Percentiles rank a stretch among this genome's conserved stretches.
phyloP scores from a whole-genome alignment of 2,329 filamentous ascomycete species.

The Penicillium sp. region DNA sequence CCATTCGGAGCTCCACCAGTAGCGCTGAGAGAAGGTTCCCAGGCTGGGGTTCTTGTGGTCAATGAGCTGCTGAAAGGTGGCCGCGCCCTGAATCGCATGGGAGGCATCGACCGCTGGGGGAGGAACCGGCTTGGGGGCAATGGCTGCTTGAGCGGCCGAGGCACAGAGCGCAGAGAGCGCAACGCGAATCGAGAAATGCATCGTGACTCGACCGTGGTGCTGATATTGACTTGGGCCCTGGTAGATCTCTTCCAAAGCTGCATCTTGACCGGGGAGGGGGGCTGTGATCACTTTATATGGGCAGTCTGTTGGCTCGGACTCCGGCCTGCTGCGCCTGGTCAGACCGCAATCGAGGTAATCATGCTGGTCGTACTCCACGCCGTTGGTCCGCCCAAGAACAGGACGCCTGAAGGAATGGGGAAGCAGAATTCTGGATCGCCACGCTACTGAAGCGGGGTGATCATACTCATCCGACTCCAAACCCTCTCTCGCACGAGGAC shows the following conservation, averaged over 20 bases:
- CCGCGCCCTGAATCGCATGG: conserved; percentile 2
- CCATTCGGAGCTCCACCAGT: conserved; percentile 47
- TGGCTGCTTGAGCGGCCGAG: conserved; percentile 6
- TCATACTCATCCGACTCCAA: background rate
- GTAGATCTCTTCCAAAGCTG: background rate
- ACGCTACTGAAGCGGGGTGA: background rate
- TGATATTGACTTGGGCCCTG: background rate
- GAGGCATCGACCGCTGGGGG: conserved; percentile 5
- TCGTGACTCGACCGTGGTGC: background rate
- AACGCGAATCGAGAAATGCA: conserved; percentile 8
- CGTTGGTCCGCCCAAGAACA: background rate
- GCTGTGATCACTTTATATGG: conserved; percentile 1
- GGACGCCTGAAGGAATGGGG: background rate
- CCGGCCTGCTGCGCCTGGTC: no score
- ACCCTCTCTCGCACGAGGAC: background rate
- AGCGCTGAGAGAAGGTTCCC: conserved; percentile 52
- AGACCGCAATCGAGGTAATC: no score
- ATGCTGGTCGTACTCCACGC: background rate
- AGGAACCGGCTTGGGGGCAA: conserved; percentile 9
- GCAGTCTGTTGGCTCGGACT: no score
- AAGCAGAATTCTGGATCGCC: background rate
- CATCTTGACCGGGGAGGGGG: background rate
- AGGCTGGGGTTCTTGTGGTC: conserved; percentile 53
- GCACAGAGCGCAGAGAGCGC: conserved; percentile 6
- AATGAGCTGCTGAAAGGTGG: conserved; percentile 51